Percentiles rank a stretch among this genome's conserved stretches.
Evolutionary conservation across 140 eudicot genomes (phyloP).

Genomic region (Anethum foeniculum): DNA sequence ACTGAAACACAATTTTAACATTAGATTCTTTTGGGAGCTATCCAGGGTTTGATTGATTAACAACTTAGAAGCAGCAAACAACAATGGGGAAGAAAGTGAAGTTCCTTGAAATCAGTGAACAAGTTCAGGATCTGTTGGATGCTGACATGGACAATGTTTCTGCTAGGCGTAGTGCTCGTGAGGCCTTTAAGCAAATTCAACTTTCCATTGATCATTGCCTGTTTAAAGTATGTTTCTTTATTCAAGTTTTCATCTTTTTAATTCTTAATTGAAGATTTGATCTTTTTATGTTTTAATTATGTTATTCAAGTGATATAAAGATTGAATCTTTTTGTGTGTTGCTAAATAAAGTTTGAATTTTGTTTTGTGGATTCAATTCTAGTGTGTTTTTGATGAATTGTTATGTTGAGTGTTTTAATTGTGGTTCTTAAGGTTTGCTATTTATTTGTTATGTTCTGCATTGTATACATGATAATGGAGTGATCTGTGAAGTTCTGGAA

Average conservation of each 20-base stretch:
- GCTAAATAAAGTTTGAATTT: not conserved
- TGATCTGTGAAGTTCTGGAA: no score
- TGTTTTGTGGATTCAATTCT: not conserved
- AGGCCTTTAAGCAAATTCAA: conserved; percentile 83
- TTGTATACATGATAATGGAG: not conserved
- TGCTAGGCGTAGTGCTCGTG: conserved; percentile 85
- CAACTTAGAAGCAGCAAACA: not conserved
- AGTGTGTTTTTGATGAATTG: not conserved
- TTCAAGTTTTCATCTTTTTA: not conserved
- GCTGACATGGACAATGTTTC: conserved; percentile 74
- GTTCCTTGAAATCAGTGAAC: conserved; percentile 11
- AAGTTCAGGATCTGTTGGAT: conserved; percentile 43
- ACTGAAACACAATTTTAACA: not conserved
- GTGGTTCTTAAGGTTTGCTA: not conserved
- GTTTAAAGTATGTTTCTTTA: conserved; percentile 56
- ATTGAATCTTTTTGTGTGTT: not conserved
- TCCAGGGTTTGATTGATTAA: not conserved
- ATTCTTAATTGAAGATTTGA: not conserved
- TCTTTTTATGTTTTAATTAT: not conserved
- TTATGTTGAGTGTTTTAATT: not conserved
- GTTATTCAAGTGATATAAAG: not conserved
- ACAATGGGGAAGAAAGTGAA: conserved; percentile 13
- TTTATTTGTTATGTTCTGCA: not conserved
- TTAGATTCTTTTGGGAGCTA: not conserved
- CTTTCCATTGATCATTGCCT: conserved; percentile 74